Conservation (phyloP, 352 stramenopile genomes). For the Phytophthora rubi region DNA sequence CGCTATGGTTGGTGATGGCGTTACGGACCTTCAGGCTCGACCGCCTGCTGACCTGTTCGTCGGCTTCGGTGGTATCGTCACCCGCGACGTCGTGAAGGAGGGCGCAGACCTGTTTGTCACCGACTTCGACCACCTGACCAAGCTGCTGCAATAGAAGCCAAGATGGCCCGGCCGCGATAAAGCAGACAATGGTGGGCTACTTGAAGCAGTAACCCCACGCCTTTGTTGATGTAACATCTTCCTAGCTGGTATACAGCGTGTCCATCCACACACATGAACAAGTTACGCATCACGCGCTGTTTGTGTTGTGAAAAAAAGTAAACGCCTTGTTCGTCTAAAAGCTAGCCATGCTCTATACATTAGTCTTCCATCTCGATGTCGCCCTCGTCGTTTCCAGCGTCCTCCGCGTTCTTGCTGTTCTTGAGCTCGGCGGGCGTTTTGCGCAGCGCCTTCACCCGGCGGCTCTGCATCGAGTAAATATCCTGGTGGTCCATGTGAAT, state of each 20-base stretch:
- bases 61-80: slow-evolving; percentile 97
- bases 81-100: slow-evolving; percentile 92
- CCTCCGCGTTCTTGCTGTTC: slow-evolving; percentile 49
- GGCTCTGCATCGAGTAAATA: slow-evolving; percentile 95
- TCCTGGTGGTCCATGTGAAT: slow-evolving; percentile 99
- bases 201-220: slow-evolving; percentile 6
- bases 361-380: slow-evolving; percentile 65
- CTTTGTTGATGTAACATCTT: slow-evolving; percentile 11
- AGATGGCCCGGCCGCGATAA: neutral
- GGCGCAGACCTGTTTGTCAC: slow-evolving; percentile 98
- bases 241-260: slow-evolving; percentile 1
- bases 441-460: slow-evolving; percentile 95
- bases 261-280: slow-evolving; percentile 17
- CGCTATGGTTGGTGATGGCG: slow-evolving; percentile 99
- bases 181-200: neutral
- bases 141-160: slow-evolving; percentile 48
- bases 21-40: slow-evolving; percentile 97
- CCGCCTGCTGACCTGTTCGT: slow-evolving; percentile 97
- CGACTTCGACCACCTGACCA: slow-evolving; percentile 93
- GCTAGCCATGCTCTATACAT: slow-evolving; percentile 42
- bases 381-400: slow-evolving; percentile 32
- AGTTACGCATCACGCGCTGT: slow-evolving; percentile 19
- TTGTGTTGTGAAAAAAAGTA: slow-evolving; percentile 27
- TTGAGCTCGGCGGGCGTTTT: slow-evolving; percentile 86
- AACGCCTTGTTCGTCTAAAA: slow-evolving; percentile 42